Evolutionary conservation across 345 rosid genomes (phyloP).

Genomic region (Aegle marmelos): DNA sequence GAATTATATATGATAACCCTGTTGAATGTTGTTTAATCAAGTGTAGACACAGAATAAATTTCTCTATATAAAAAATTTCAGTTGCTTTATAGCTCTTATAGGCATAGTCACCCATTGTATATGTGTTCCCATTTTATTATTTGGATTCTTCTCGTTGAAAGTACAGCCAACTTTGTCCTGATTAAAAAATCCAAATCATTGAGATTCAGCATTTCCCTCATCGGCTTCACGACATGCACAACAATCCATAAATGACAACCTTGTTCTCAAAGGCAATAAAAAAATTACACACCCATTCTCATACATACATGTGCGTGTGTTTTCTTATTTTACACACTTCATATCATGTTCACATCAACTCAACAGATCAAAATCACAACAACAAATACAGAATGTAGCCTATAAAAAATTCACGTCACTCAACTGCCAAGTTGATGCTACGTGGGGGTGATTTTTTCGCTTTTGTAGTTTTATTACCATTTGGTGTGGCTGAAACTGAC

Average conservation of each 20-base stretch:
- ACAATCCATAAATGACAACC: not conserved
- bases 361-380: conserved; percentile 2
- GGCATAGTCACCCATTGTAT: not conserved
- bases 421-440: not conserved
- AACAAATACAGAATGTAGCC: not conserved
- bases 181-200: not conserved
- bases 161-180: not conserved
- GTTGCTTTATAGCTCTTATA: not conserved
- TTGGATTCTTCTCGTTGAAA: conserved; percentile 1
- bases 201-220: conserved; percentile 13
- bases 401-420: conserved; percentile 1
- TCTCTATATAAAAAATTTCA: not conserved
- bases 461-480: conserved; percentile 25
- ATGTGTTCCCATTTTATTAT: not conserved
- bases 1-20: not conserved
- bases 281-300: conserved; percentile 6
- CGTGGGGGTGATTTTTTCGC: conserved; percentile 21
- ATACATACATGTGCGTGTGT: not conserved
- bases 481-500: conserved; percentile 27
- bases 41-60: not conserved
- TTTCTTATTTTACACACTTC: not conserved
- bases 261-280: not conserved
- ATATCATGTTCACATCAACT: conserved; percentile 12
- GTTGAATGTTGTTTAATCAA: not conserved
- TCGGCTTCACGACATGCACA: conserved; percentile 11